Conservation (phyloP, 1,139 yeast genomes). For the Spencermartinsiella ligniputridi region DNA sequence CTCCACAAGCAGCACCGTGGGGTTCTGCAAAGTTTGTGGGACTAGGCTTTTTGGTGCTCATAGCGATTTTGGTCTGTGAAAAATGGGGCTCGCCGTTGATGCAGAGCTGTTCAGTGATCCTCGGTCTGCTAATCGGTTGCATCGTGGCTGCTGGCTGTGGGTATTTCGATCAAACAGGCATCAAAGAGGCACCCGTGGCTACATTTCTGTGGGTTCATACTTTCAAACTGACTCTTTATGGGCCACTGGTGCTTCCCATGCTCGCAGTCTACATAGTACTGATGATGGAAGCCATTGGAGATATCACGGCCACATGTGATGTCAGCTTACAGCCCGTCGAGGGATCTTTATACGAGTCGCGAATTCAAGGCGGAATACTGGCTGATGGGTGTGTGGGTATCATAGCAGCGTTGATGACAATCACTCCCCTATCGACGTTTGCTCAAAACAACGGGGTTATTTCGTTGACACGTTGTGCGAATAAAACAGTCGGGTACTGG, state of each 20-base stretch:
- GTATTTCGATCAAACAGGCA: constrained; percentile 55
- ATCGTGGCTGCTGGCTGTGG: constrained; percentile 90
- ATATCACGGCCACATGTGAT: constrained; percentile 87
- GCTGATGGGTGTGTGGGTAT: constrained; percentile 74
- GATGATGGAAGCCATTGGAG: constrained; percentile 92
- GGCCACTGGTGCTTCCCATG: constrained; percentile 79
- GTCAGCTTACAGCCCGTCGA: constrained; percentile 80
- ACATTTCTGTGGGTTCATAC: constrained; percentile 87
- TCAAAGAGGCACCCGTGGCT: constrained; percentile 72
- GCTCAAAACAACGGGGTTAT: constrained; percentile 95
- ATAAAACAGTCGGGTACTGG: constrained; percentile 82
- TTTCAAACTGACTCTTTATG: constrained; percentile 68
- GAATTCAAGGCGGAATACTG: constrained; percentile 87
- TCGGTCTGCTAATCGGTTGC: constrained; percentile 81
- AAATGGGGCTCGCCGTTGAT: constrained; percentile 91
- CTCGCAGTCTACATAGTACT: constrained; percentile 73
- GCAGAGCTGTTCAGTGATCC: constrained; percentile 87
- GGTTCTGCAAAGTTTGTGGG: constrained; percentile 86
- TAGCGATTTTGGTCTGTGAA: constrained; percentile 68
- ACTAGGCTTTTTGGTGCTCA: constrained; percentile 75
- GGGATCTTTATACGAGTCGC: constrained; percentile 72
- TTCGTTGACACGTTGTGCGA: constrained; percentile 84
- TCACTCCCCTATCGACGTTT: constrained; percentile 82
- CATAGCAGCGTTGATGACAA: constrained; percentile 57
- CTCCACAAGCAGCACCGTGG: constrained; percentile 61